These are phyloP conservation scores for Udeniomyces megalosporus DNA, from an alignment of 768 basidiomycete species.

Conservation along the genomic window DNA sequence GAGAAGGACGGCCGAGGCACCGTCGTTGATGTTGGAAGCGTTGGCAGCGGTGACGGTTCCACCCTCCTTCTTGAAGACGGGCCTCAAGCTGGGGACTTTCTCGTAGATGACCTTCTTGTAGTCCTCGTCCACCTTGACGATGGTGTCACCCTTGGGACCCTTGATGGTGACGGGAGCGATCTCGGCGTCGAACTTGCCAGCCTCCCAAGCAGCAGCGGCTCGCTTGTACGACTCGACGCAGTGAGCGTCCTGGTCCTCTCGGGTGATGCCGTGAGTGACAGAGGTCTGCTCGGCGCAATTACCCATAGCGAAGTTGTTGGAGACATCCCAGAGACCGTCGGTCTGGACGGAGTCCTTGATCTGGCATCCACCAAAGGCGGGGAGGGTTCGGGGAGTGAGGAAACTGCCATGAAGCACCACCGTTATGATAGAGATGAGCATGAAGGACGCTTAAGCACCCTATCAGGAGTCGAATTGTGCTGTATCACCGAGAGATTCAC, in stretches of 20 bases:
- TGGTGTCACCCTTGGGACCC: constrained; percentile 48
- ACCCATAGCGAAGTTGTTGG: constrained; percentile 97
- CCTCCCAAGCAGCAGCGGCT: constrained; percentile 76
- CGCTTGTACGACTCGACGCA: constrained; percentile 91
- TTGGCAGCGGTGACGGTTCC: constrained; percentile 93
- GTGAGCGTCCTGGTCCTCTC: constrained; percentile 76
- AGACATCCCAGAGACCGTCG: constrained; percentile 93
- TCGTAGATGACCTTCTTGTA: constrained; percentile 93
- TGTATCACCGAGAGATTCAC: neutral
- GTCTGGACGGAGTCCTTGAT: constrained; percentile 70
- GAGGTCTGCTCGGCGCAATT: constrained; percentile 84
- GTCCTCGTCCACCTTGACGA: constrained; percentile 90
- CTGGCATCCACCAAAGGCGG: constrained; percentile 70
- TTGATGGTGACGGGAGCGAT: constrained; percentile 82
- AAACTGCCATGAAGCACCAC: constrained; percentile 23
- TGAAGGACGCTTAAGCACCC: neutral
- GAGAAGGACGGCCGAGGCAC: constrained; percentile 85
- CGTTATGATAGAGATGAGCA: neutral
- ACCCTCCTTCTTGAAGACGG: constrained; percentile 65
- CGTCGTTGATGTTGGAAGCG: constrained; percentile 86
- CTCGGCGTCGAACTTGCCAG: constrained; percentile 69
- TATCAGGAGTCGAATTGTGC: neutral
- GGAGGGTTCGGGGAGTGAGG: constrained; percentile 30
- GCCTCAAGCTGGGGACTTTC: constrained; percentile 72
- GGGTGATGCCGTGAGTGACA: constrained; percentile 61